Conservation (phyloP, 2,329 filamentous ascomycete species). For the Exophiala dermatitidis region DNA sequence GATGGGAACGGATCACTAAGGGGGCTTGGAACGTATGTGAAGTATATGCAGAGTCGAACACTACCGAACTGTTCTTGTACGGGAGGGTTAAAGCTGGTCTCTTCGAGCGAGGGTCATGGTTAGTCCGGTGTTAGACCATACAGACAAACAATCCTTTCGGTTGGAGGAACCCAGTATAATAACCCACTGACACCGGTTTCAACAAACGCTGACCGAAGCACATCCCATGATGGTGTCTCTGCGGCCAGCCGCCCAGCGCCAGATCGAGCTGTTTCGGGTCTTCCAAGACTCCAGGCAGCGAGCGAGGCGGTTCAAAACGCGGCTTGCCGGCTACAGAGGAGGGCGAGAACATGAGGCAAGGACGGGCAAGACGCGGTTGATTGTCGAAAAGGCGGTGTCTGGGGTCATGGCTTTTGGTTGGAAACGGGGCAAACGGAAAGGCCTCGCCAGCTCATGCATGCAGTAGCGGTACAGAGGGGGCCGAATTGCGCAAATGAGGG, state of each 20-base stretch:
- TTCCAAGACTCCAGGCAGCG: background rate
- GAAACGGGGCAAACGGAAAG: constrained; percentile 3
- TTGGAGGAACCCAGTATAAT: background rate
- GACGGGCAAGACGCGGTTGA: constrained; percentile 6
- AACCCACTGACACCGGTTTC: constrained; percentile 4
- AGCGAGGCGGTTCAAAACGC: background rate
- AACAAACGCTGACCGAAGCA: constrained; percentile 5
- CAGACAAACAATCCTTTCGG: background rate
- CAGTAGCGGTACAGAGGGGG: constrained; percentile 13
- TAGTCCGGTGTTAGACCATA: too few relatives aligned
- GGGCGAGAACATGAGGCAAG: constrained; percentile 1
- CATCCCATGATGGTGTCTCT: constrained; percentile 14
- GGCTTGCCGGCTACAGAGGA: constrained; percentile 6
- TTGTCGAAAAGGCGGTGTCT: constrained; percentile 16
- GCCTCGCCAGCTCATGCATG: constrained; percentile 14
- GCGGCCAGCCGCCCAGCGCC: constrained; percentile 3
- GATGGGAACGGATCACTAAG: constrained; percentile 5
- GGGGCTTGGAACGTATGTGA: background rate
- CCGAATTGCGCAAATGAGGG: constrained; percentile 9
- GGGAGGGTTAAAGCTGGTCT: too few relatives aligned
- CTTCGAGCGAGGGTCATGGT: too few relatives aligned
- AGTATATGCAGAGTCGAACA: background rate
- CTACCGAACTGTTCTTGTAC: background rate
- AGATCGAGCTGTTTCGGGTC: background rate
- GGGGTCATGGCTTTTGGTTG: background rate